phyloP scores from a whole-genome alignment of 2,329 filamentous ascomycete species.

The Sclerotinia minor region DNA sequence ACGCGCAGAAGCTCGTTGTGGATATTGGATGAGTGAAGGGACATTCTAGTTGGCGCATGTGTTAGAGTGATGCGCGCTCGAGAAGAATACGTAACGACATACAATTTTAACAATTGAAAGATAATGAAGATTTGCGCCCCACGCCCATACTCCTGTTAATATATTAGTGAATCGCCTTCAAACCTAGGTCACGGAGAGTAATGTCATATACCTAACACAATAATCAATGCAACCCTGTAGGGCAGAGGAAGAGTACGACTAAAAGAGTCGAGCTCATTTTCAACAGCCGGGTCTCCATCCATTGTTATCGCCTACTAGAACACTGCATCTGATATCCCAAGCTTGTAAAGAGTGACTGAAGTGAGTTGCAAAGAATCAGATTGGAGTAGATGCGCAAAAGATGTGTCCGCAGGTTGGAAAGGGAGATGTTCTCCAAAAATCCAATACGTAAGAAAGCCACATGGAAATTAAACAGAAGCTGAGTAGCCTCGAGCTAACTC shows the following conservation, averaged over 20 bases:
- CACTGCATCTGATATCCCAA: constrained; percentile 36
- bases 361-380: constrained; percentile 28
- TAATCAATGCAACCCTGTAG: constrained; percentile 81
- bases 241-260: constrained; percentile 84
- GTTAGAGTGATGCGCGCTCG: constrained; percentile 24
- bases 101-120: constrained; percentile 76
- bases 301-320: constrained; percentile 47
- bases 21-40: constrained; percentile 82
- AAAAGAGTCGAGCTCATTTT: constrained; percentile 76
- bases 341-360: constrained; percentile 35
- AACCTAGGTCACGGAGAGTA: not conserved
- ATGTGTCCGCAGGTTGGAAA: not conserved
- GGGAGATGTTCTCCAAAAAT: constrained; percentile 21
- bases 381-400: not conserved
- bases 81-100: constrained; percentile 39
- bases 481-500: constrained; percentile 13
- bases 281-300: constrained; percentile 73
- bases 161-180: constrained; percentile 27
- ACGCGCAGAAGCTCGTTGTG: constrained; percentile 63
- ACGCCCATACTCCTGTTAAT: constrained; percentile 81
- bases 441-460: constrained; percentile 10
- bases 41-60: constrained; percentile 60
- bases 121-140: constrained; percentile 89
- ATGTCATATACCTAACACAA: constrained; percentile 69
- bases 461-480: constrained; percentile 8